Percentiles rank a stretch among this genome's conserved stretches.
These are phyloP conservation scores for Magnusiomyces ingens DNA, from an alignment of 1,139 yeast species.

Conservation along the genomic window DNA sequence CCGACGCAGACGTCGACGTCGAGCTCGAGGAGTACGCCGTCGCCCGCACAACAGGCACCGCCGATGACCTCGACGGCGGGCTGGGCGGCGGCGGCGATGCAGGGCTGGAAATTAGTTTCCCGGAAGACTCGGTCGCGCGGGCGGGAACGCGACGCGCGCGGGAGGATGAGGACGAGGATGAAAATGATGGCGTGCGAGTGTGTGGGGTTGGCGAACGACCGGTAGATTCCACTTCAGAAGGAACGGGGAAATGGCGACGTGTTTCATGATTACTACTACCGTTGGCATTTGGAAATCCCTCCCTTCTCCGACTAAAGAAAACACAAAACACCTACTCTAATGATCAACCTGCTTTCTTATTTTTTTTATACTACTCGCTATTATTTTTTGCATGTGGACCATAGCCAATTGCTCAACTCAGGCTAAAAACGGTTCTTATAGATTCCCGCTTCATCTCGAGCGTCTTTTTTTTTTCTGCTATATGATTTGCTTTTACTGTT, in stretches of 20 bases:
- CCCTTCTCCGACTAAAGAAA: no score
- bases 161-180: neutral
- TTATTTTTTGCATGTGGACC: no score
- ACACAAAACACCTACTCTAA: no score
- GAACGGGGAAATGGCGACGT: constrained; percentile 25
- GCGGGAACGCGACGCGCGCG: neutral
- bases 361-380: no score
- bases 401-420: no score
- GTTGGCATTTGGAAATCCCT: no score
- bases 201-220: neutral
- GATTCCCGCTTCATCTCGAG: no score
- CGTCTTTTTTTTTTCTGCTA: no score
- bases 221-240: constrained; percentile 20
- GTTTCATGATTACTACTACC: neutral
- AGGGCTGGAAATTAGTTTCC: neutral
- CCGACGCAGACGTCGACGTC: neutral
- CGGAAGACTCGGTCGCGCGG: neutral
- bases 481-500: no score
- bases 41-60: neutral
- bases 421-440: no score
- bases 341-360: no score
- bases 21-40: neutral
- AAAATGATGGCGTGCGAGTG: neutral
- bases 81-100: neutral
- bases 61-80: neutral